Conservation (phyloP, 257 asterid species). For the Ligustrum vulgare region DNA sequence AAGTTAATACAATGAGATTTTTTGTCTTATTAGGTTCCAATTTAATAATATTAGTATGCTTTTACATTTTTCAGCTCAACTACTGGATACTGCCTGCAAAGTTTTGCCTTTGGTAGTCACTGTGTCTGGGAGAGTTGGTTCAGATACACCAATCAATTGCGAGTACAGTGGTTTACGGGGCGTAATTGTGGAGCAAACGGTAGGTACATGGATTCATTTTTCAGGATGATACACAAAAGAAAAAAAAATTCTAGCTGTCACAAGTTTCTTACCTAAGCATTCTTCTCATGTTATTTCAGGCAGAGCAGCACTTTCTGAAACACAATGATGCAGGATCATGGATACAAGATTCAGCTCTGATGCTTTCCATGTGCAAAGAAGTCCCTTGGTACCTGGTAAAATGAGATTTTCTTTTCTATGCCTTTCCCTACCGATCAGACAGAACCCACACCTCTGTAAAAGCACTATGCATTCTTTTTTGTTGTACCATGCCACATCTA, state of each 20-base stretch:
- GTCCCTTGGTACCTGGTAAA: slow-evolving; percentile 98
- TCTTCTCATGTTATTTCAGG: slow-evolving; percentile 50
- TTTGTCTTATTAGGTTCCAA: neutral
- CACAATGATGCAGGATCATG: slow-evolving; percentile 99
- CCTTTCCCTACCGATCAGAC: neutral
- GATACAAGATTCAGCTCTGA: slow-evolving; percentile 98
- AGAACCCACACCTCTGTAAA: slow-evolving; percentile 1
- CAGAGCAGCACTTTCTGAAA: slow-evolving; percentile 94
- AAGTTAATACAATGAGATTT: neutral
- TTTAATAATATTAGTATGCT: slow-evolving; percentile 12
- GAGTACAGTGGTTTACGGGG: slow-evolving; percentile 93
- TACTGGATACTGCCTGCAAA: slow-evolving; percentile 81
- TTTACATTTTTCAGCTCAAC: slow-evolving; percentile 53
- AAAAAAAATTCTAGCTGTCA: neutral
- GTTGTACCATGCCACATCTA: neutral
- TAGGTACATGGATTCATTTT: slow-evolving; percentile 53
- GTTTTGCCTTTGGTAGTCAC: slow-evolving; percentile 88
- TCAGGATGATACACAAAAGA: neutral
- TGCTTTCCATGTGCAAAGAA: slow-evolving; percentile 97
- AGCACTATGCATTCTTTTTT: neutral
- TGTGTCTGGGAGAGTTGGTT: slow-evolving; percentile 91
- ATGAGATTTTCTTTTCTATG: slow-evolving; percentile 14
- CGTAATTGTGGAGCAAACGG: slow-evolving; percentile 98
- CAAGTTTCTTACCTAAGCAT: slow-evolving; percentile 7
- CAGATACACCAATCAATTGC: slow-evolving; percentile 85